A percentile compares a stretch with the other conserved stretches of the same genome.
Conservation (phyloP, 2,329 filamentous ascomycete genomes). For the Colletotrichum sp. region DNA sequence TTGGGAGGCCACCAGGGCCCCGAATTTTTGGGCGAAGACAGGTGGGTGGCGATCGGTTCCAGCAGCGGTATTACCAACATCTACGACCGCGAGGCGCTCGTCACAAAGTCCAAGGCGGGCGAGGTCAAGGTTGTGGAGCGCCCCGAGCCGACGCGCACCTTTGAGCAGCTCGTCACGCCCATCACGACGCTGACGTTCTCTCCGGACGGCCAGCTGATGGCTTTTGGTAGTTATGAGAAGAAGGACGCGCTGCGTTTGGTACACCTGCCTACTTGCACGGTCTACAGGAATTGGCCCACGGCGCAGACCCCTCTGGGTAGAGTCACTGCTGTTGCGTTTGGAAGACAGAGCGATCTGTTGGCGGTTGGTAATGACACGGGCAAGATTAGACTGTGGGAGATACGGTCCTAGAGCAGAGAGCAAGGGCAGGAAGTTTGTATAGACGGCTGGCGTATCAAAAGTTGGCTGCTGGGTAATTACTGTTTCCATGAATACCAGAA, state of each 20-base stretch:
- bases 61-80: conserved; percentile 90
- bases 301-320: conserved; percentile 85
- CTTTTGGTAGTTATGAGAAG: conserved; percentile 86
- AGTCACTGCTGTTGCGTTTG: conserved; percentile 77
- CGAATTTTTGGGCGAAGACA: conserved; percentile 72
- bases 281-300: conserved; percentile 98
- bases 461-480: not conserved
- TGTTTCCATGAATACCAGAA: not conserved
- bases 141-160: conserved; percentile 73
- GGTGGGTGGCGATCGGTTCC: conserved; percentile 89
- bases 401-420: conserved; percentile 59
- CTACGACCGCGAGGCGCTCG: conserved; percentile 80
- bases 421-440: not conserved
- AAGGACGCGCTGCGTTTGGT: conserved; percentile 86
- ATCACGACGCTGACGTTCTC: conserved; percentile 82
- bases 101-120: conserved; percentile 34
- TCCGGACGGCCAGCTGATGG: conserved; percentile 87
- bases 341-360: conserved; percentile 69
- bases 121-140: conserved; percentile 63
- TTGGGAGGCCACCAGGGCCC: conserved; percentile 75
- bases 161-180: conserved; percentile 89
- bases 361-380: conserved; percentile 90
- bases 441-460: not conserved
- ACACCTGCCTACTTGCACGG: conserved; percentile 89
- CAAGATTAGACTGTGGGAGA: conserved; percentile 91